Evolutionary conservation across 2,329 filamentous ascomycete species (phyloP), one percentile per base, ranked within the genome.

Genomic region (Hansfordia pulvinata): DNA sequence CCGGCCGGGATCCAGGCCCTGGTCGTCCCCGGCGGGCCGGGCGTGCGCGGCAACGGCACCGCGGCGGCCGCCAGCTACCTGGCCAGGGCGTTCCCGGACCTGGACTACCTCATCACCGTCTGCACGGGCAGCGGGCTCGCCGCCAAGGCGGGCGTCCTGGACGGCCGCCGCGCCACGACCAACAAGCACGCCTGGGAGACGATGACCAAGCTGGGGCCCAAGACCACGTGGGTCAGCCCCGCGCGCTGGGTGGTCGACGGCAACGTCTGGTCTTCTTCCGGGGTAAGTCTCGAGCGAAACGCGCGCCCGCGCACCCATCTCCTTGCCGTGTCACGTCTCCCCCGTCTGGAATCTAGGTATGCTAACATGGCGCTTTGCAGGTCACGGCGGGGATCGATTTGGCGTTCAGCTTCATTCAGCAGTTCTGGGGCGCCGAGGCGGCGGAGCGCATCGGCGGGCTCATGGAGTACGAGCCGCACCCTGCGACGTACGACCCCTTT

Each of bases 221-320:
- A 53, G 8, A 60, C 66, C 2, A 37, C 60, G 1, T 76, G 70
- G 69, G 47, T 65, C 4, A 42, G 51, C 1, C 50, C 54, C 21
- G 69, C 69, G 11, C 50, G 69, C n/a, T 75, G 69, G 69, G 62
- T 70, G 0, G 47, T 49, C 0, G 64, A 71, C 41, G 66, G 62
- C 1, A 65, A 69, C 30, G 47, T 72, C 2, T 75, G 69, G 68
- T 69, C 63, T 2, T 62, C 60, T 2, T 64, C 62, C 0, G 69
- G 69, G 0, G 59, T 75, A 8, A n/a, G n/a, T n/a, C n/a, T n/a
- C n/a, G n/a, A n/a, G n/a, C n/a, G n/a, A n/a, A n/a, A n/a, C n/a
- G n/a, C n/a, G n/a, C n/a, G n/a, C n/a, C n/a, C n/a, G n/a, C n/a
- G n/a, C n/a, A n/a, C n/a, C n/a, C n/a, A n/a, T n/a, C n/a, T n/a